A percentile compares a stretch with the other conserved stretches of the same genome.
Conservation (phyloP, 1,284 basidiomycete genomes). For the Ceratobasidium sp. region DNA sequence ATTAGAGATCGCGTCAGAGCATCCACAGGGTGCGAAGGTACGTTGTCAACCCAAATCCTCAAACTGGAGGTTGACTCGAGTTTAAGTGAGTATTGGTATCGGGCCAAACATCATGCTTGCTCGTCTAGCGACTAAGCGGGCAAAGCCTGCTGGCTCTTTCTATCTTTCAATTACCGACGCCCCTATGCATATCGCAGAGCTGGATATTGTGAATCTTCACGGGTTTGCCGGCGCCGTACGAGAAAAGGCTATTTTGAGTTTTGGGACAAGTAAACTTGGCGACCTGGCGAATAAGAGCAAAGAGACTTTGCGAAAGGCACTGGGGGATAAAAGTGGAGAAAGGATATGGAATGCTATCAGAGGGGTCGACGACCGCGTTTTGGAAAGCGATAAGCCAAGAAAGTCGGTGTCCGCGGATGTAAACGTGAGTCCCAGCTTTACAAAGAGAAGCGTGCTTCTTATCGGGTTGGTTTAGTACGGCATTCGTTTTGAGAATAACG, state of each 20-base stretch:
- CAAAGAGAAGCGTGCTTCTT: background rate
- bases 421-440: constrained; percentile 65
- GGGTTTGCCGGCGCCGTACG: constrained; percentile 82
- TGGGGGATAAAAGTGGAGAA: constrained; percentile 86
- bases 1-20: constrained; percentile 79
- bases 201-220: constrained; percentile 87
- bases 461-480: constrained; percentile 73
- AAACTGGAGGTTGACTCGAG: too few relatives aligned
- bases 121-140: constrained; percentile 86
- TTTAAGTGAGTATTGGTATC: constrained; percentile 86
- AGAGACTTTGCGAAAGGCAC: constrained; percentile 67
- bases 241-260: constrained; percentile 77
- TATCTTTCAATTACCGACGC: constrained; percentile 70
- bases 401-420: constrained; percentile 92
- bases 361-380: constrained; percentile 79
- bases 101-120: constrained; percentile 91
- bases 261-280: constrained; percentile 75
- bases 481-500: constrained; percentile 85
- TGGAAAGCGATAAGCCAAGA: constrained; percentile 84
- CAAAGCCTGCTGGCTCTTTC: constrained; percentile 88
- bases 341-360: constrained; percentile 83
- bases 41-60: constrained; percentile 39
- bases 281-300: constrained; percentile 70
- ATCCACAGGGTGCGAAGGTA: constrained; percentile 86
- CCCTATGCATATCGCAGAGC: constrained; percentile 66